These are phyloP conservation scores for Coelomomyces lativittatus DNA, from an alignment of 371 early-diverging fungal species.

Conservation along the genomic window DNA sequence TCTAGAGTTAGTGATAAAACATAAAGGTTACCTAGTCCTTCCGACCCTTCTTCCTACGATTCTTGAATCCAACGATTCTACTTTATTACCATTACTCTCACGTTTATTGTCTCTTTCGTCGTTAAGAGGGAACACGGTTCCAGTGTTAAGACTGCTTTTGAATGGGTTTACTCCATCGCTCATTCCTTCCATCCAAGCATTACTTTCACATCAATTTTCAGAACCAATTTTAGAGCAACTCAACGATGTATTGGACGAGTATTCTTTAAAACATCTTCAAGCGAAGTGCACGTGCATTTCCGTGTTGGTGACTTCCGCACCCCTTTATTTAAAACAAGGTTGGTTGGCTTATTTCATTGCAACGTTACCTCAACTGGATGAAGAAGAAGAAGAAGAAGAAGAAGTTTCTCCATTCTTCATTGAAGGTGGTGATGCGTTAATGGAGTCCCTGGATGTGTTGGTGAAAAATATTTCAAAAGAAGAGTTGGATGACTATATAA, in stretches of 20 bases:
- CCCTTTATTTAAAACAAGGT: constrained; percentile 14
- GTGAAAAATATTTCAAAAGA: constrained; percentile 15
- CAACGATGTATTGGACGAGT: constrained; percentile 9
- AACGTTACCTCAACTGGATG: too few species aligned
- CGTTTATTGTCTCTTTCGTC: constrained; percentile 47
- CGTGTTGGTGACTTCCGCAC: background rate
- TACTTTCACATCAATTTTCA: constrained; percentile 26
- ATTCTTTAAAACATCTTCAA: background rate
- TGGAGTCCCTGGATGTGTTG: constrained; percentile 57
- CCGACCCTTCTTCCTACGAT: constrained; percentile 86
- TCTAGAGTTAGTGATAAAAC: constrained; percentile 86
- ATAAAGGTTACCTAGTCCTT: constrained; percentile 82
- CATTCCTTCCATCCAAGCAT: constrained; percentile 1
- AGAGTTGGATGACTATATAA: background rate
- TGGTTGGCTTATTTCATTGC: constrained; percentile 63
- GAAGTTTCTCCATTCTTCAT: constrained; percentile 51
- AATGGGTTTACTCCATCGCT: constrained; percentile 9
- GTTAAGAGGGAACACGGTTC: constrained; percentile 38
- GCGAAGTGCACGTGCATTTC: background rate
- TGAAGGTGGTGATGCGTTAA: constrained; percentile 58
- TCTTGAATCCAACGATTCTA: constrained; percentile 8
- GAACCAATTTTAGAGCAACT: constrained; percentile 51
- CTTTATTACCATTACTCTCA: constrained; percentile 49
- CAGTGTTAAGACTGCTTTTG: constrained; percentile 53
- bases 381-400: constrained; percentile 26